Conservation (phyloP, 2,329 filamentous ascomycete genomes). For the Curvularia sp. region DNA sequence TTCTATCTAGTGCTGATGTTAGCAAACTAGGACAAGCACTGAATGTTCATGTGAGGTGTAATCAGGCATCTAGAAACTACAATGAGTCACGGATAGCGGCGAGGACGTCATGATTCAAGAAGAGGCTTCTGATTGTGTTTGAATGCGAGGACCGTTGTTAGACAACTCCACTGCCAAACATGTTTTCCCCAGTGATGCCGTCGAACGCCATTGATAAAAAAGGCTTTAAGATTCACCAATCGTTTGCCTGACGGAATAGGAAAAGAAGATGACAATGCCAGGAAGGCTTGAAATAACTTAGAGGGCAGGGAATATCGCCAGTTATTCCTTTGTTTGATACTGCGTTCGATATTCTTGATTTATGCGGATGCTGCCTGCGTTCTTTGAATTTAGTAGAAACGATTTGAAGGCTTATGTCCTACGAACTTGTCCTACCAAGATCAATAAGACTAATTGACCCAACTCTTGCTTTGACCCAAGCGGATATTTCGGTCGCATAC, state of each 20-base stretch:
- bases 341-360: too few species aligned
- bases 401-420: too few species aligned
- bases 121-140: not conserved
- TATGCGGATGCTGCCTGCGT: too few species aligned
- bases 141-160: not conserved
- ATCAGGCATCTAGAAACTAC: not conserved
- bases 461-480: too few species aligned
- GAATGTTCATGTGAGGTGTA: not conserved
- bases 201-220: not conserved
- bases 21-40: not conserved
- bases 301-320: too few species aligned
- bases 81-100: not conserved
- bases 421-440: too few species aligned
- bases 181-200: not conserved
- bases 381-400: too few species aligned
- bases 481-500: too few species aligned
- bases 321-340: too few species aligned
- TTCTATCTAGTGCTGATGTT: not conserved
- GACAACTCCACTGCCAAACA: not conserved
- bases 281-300: too few species aligned
- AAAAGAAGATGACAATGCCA: not conserved
- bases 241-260: not conserved
- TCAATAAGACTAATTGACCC: too few species aligned
- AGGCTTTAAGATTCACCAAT: not conserved
- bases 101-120: not conserved